A percentile compares a stretch with the other conserved stretches of the same genome.
These are phyloP conservation scores for Agrocybe praecox DNA, from an alignment of 768 basidiomycete species.

Conservation along the genomic window DNA sequence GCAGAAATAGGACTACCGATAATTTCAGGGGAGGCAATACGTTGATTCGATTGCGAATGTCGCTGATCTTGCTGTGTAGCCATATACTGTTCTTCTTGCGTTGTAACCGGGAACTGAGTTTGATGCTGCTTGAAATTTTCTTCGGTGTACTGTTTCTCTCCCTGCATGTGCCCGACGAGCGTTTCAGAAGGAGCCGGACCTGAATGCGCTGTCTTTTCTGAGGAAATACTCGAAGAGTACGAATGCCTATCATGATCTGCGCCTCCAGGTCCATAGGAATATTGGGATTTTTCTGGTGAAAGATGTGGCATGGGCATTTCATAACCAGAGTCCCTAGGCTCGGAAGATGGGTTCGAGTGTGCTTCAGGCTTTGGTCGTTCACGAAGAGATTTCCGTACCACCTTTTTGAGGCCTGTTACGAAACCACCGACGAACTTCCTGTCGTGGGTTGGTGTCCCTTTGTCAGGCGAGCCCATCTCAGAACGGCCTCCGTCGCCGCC, in stretches of 20 bases:
- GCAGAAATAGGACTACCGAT: slow-evolving; percentile 36
- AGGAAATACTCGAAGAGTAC: not conserved
- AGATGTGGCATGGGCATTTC: slow-evolving; percentile 7
- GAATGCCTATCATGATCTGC: not conserved
- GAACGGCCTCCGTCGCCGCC: slow-evolving; percentile 5
- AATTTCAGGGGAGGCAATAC: not conserved
- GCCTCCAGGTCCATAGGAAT: no score
- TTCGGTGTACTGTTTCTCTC: not conserved
- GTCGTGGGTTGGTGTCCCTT: not conserved
- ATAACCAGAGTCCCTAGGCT: slow-evolving; percentile 21
- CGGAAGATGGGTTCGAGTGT: not conserved
- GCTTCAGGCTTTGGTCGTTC: slow-evolving; percentile 3
- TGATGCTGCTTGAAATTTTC: not conserved
- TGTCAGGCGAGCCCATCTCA: slow-evolving; percentile 2
- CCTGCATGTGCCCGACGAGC: not conserved
- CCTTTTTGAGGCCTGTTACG: slow-evolving; percentile 34
- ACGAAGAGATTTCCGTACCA: slow-evolving; percentile 20
- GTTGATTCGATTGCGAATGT: not conserved
- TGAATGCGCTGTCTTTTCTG: not conserved
- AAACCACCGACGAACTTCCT: slow-evolving; percentile 27
- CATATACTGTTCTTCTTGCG: not conserved
- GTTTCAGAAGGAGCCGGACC: not conserved
- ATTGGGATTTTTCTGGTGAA: not conserved
- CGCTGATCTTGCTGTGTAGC: not conserved
- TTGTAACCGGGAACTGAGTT: not conserved